Base-by-base conservation (phyloP, 441 rosid genomes). In the Theobroma grandiflorum region DNA sequence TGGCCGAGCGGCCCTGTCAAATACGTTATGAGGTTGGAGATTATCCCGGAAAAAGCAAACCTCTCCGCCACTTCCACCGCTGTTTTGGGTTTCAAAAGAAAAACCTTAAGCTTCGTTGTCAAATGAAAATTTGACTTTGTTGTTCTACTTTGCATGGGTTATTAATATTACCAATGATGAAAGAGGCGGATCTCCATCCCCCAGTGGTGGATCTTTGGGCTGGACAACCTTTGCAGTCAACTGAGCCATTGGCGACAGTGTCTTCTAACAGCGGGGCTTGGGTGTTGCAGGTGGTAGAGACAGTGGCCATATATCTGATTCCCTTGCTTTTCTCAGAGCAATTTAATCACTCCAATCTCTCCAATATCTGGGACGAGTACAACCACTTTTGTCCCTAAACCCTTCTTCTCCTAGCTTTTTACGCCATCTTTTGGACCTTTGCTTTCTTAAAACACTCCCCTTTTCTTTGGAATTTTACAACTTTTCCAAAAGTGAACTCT, bases 1-100 rank as follows among this genome's bases (percentile, higher is more conserved):
- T 86, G 86, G 6, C 88, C 90, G 8, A 91, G 86, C 7, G 93
- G 91, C 16, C 92, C 92, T 11, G 92, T 93, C 83, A 93, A 74
- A 71, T 88, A 91, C 59, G 74, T 91, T 0, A 90, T 88, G 1
- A 93, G 83, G 81, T 91, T 91, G 6, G 90, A 87, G 14, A 69
- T 63, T 38, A 91, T 89, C 8, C 94, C 94, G 15, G 57, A 79
- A 62, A 68, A 86, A 0, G 85, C 87, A 67, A 84, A 84, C 65
- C 85, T 80, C 84, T 86, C 87, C 10, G 87, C 87, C 8, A 86
- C 80, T 11, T 86, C 88, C 76, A 79, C 85, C 33, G 79, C 87
- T 82, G 65, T 16, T 59, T 26, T 26, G 31, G 31, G 31, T 26
- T 26, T 26, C 31, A 26, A 26, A 26, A 26, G 31, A 26, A 26